A percentile compares a stretch with the other conserved stretches of the same genome.
Evolutionary conservation across 2,329 filamentous ascomycete species (phyloP).

Genomic region (Endothia cerciana): DNA sequence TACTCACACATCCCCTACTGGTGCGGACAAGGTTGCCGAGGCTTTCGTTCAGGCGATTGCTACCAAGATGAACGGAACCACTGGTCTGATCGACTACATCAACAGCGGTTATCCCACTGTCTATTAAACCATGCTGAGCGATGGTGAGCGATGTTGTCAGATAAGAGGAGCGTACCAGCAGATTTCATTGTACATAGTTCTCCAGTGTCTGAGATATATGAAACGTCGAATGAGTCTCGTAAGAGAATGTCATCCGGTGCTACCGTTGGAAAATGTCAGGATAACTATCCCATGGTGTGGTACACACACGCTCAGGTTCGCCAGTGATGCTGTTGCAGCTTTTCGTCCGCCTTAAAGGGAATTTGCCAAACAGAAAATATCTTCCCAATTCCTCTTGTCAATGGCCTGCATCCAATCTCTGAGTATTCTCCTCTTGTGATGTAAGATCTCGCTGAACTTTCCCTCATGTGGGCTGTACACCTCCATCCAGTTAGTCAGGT

Average conservation of each 20-base stretch:
- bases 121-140: constrained; percentile 25
- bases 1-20: constrained; percentile 61
- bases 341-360: too few relatives aligned
- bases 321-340: too few relatives aligned
- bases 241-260: rapidly evolving
- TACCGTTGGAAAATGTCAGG: not conserved
- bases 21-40: constrained; percentile 56
- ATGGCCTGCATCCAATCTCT: too few relatives aligned
- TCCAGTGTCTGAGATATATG: not conserved
- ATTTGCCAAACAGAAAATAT: too few relatives aligned
- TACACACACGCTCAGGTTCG: not conserved
- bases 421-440: too few relatives aligned
- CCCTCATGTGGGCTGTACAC: too few relatives aligned
- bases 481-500: too few relatives aligned
- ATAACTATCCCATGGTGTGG: too few relatives aligned
- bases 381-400: too few relatives aligned
- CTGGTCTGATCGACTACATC: constrained; percentile 34
- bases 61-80: constrained; percentile 35
- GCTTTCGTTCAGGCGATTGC: constrained; percentile 59
- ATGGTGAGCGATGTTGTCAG: not conserved
- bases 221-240: not conserved
- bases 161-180: not conserved
- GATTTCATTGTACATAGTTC: not conserved
- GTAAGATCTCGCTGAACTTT: too few relatives aligned
- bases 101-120: constrained; percentile 33